Evolutionary conservation across 2,329 filamentous ascomycete genomes (phyloP).

Genomic region (Aureobasidium musti): DNA sequence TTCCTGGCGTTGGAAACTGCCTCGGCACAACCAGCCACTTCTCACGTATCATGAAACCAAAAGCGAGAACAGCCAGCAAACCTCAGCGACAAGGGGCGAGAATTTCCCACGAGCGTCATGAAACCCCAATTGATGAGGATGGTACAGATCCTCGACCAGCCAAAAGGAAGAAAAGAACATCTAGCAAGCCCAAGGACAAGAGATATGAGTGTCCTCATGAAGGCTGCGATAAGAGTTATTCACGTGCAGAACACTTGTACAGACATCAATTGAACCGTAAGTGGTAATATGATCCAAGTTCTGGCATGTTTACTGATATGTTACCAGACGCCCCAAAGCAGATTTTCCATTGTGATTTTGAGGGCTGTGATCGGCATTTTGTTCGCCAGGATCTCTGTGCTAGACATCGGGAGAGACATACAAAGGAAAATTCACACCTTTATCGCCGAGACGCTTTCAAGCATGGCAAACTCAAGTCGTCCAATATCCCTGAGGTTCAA

Average conservation of each 20-base stretch:
- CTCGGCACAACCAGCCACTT: constrained; percentile 8
- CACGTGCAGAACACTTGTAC: constrained; percentile 93
- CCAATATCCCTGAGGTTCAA: not conserved
- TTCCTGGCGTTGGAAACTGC: not conserved
- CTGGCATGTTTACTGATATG: constrained; percentile 5
- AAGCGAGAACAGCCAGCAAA: not conserved
- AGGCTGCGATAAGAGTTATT: constrained; percentile 94
- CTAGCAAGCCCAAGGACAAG: constrained; percentile 58
- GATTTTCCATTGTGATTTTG: constrained; percentile 91
- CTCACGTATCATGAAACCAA: constrained; percentile 2
- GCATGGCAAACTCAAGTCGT: not conserved
- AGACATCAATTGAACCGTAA: constrained; percentile 92
- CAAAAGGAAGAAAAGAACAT: constrained; percentile 9
- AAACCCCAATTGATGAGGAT: not conserved
- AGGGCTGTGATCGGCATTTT: constrained; percentile 85
- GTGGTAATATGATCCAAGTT: constrained; percentile 38
- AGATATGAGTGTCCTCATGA: constrained; percentile 71
- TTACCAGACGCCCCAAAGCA: constrained; percentile 81
- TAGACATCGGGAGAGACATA: constrained; percentile 56
- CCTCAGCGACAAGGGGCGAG: not conserved
- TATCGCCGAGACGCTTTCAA: constrained; percentile 67
- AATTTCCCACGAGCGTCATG: not conserved
- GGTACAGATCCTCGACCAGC: not conserved
- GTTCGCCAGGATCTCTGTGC: constrained; percentile 91
- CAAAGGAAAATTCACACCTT: constrained; percentile 69